Base-by-base conservation (phyloP, 257 asterid species). In the Lycium barbarum region DNA sequence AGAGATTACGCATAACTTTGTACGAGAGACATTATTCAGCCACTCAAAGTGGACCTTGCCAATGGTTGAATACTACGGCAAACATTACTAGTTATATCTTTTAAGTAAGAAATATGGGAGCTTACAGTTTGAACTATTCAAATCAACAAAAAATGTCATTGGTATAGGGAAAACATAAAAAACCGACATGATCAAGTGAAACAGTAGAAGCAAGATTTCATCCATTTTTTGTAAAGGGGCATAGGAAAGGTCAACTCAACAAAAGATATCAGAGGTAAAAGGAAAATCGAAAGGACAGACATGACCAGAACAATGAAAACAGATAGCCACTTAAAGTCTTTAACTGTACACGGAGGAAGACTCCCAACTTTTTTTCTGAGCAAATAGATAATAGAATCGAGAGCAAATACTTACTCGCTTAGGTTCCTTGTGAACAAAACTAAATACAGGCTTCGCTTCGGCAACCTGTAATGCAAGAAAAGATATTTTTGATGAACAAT, bases 341-440 rank as follows among this genome's bases (percentile, higher is more conserved):
- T 14, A 78, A 26, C 14, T 26, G 47, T 54, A 53, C 82, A 53
- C 10, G 26, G 40, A 78, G 22, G 26, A 53, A 14, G 13, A 51
- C 49, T 13, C 22, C 3, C 7, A 70, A 53, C 13, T 3, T 8
- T 51, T 70, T 7, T 53, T 4, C 40, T 78, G 82, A 13, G 26
- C 9, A 26, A 13, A 78, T 26, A 14, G 26, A 51, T 4, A 26
- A 53, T 26, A 51, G 62, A 51, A 78, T 33, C 2, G 65, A 78
- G 47, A 78, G 71, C 33, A 89, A 71, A 83, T 26, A 35, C 91
- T 38, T 89, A 94, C 98, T 94, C 83, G 93, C 90, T 93, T 94
- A 65, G 97, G 91, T 26, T 85, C 89, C 95, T 94, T 96, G 54
- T 96, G 99, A 71, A 93, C 80, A 83, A 93, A 93, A 86, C 88